Conservation (phyloP, 1,139 yeast species). For the Suhomyces kunorum region DNA sequence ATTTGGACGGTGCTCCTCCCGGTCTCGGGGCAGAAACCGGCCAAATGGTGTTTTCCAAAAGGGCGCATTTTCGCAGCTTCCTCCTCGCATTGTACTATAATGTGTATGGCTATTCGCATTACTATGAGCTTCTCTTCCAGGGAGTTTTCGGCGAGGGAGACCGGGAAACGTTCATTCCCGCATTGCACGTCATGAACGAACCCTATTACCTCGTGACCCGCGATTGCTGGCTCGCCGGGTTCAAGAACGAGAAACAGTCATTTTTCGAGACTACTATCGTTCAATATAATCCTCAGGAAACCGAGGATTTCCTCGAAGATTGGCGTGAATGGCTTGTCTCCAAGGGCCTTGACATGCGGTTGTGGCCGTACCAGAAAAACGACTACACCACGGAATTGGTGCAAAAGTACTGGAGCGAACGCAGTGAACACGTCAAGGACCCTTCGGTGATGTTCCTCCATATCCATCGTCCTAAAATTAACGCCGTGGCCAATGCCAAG, state of each 20-base stretch:
- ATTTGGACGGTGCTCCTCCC: conserved; percentile 34
- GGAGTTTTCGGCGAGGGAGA: conserved; percentile 43
- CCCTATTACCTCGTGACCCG: conserved; percentile 31
- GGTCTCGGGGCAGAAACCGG: conserved; percentile 37
- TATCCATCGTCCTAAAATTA: conserved; percentile 44
- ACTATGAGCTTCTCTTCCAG: conserved; percentile 36
- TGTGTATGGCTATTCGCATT: conserved; percentile 29
- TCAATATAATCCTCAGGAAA: conserved; percentile 21
- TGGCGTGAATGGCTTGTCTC: conserved; percentile 21
- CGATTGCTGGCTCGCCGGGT: conserved; percentile 21
- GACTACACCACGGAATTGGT: conserved; percentile 27
- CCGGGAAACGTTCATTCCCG: conserved; percentile 42
- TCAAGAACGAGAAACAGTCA: conserved; percentile 5
- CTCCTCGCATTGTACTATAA: conserved; percentile 36
- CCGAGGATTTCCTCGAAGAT: conserved; percentile 14
- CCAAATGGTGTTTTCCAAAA: conserved; percentile 36
- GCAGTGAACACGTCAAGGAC: conserved; percentile 14
- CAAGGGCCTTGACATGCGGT: conserved; percentile 27
- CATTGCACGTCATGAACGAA: conserved; percentile 38
- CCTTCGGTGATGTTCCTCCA: conserved; percentile 43
- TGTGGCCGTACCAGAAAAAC: conserved; percentile 34
- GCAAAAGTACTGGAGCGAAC: conserved; percentile 14
- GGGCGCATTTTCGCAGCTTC: conserved; percentile 30
- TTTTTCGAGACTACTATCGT: conserved; percentile 24
- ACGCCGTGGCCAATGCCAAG: conserved; percentile 28